Base-by-base conservation (phyloP, 768 basidiomycete genomes). In the Tulasnella sp. region DNA sequence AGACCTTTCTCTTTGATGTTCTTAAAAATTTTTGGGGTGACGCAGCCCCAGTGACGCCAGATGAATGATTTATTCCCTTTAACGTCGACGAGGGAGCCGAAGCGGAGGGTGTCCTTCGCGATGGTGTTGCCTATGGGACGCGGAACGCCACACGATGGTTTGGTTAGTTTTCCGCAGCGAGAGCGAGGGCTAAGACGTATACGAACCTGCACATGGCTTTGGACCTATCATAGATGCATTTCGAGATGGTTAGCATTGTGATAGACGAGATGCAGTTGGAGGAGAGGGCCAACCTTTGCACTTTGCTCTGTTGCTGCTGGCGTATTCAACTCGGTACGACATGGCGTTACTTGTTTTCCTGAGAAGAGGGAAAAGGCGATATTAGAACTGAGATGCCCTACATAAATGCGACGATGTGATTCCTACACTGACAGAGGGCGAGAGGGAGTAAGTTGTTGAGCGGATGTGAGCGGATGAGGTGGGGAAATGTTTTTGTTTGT, bases 41-140 rank as follows among this genome's bases (percentile, higher is more conserved):
- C 86, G 81, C 95, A 96, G 25, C 94, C 94, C 94, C 94, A 97
- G 81, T 97, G 95, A 78, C 93, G 89, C 93, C 91, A 92, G 79
- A 34, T 19, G n/a, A 58, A 75, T 9, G 82, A 86, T 11, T 88
- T 88, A 79, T 89, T 86, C 76, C 92, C 94, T 78, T 83, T 85
- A 82, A 94, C 85, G 71, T 94, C 93, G 67, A 94, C 90, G 67
- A 93, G 78, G 31, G 89, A 87, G 58, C 94, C 95, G 42, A 95
- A 80, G 29, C 96, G 88, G 39, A 97, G 82, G 14, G 85, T 84
- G 49, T 89, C 93, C 84, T 97, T 97, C 17, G 72, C 81, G 76
- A 97, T 91, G 38, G 86, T 78, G 8, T 89, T 93, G 58, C 93
- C 94, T 89, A 82, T 49, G n/a, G 9, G 29, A 49, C 52, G 49